A percentile compares a stretch with the other conserved stretches of the same genome.
phyloP scores from a whole-genome alignment of 2,329 filamentous ascomycete genomes.

The Penicillium brevicompactum region DNA sequence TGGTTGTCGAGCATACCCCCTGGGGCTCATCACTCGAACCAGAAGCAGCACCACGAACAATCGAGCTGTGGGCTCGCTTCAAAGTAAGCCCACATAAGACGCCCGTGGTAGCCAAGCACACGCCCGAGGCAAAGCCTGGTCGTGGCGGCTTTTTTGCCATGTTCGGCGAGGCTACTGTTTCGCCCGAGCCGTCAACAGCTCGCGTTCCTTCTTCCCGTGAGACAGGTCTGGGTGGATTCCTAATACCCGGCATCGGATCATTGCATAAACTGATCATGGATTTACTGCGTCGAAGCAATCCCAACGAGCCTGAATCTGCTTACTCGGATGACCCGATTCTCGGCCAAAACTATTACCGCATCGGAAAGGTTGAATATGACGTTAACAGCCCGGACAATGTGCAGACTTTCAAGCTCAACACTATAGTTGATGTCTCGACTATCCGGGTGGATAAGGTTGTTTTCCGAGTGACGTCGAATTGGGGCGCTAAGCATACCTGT shows the following conservation, averaged over 20 bases:
- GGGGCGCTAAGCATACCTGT: conserved; percentile 48
- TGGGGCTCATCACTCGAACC: conserved; percentile 63
- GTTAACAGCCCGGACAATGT: conserved; percentile 35
- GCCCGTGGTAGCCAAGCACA: conserved; percentile 4
- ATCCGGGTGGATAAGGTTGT: conserved; percentile 43
- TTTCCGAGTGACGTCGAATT: conserved; percentile 46
- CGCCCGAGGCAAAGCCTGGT: not conserved
- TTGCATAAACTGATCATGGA: conserved; percentile 36
- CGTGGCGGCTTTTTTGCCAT: conserved; percentile 1
- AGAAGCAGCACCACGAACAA: conserved; percentile 62
- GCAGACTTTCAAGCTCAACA: conserved; percentile 44
- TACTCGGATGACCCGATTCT: conserved; percentile 41
- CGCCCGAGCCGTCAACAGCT: not conserved
- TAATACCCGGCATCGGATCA: conserved; percentile 16
- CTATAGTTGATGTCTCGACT: conserved; percentile 38
- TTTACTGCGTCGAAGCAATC: conserved; percentile 32
- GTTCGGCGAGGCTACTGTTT: conserved; percentile 4
- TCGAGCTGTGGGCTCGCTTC: conserved; percentile 70
- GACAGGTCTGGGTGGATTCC: conserved; percentile 14
- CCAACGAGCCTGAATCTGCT: conserved; percentile 30
- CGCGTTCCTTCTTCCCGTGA: conserved; percentile 11
- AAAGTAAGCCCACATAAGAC: conserved; percentile 40
- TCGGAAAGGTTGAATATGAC: conserved; percentile 45
- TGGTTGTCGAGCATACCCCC: conserved; percentile 73
- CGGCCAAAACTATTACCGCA: conserved; percentile 41